These are phyloP conservation scores for Sporobolomyces roseus DNA, from an alignment of 768 basidiomycete genomes.

Conservation along the genomic window DNA sequence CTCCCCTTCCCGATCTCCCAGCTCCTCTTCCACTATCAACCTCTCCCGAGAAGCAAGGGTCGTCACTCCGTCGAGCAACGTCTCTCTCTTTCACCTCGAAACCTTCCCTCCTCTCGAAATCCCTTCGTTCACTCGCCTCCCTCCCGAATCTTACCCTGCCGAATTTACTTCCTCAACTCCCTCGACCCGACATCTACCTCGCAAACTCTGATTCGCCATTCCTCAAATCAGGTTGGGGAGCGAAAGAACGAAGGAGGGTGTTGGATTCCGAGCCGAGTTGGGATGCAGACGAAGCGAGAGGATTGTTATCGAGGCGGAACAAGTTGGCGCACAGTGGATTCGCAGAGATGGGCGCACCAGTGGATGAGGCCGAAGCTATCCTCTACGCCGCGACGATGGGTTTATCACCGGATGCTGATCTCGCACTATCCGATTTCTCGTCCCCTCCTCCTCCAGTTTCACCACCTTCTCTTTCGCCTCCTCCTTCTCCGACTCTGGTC, in stretches of 20 bases:
- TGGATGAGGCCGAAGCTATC: not conserved
- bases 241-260: slow-evolving; percentile 24
- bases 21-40: not conserved
- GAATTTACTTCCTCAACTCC: slow-evolving; percentile 7
- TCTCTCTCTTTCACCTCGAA: not conserved
- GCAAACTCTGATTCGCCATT: not conserved
- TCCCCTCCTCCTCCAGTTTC: not conserved
- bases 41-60: not conserved
- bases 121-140: slow-evolving; percentile 28
- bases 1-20: not conserved
- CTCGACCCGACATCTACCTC: slow-evolving; percentile 15
- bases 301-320: not conserved
- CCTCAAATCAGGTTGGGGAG: slow-evolving; percentile 25
- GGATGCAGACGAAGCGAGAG: slow-evolving; percentile 34
- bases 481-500: not conserved
- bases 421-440: slow-evolving; percentile 6
- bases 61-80: not conserved
- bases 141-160: slow-evolving; percentile 30
- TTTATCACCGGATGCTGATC: not conserved
- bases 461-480: not conserved
- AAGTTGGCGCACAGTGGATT: too few species aligned
- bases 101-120: slow-evolving; percentile 35
- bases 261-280: slow-evolving; percentile 27
- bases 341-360: too few species aligned
- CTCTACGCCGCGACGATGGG: not conserved